Evolutionary conservation across 345 rosid genomes (phyloP), one percentile per base, ranked within the genome.

Genomic region (Populus deltoides): DNA sequence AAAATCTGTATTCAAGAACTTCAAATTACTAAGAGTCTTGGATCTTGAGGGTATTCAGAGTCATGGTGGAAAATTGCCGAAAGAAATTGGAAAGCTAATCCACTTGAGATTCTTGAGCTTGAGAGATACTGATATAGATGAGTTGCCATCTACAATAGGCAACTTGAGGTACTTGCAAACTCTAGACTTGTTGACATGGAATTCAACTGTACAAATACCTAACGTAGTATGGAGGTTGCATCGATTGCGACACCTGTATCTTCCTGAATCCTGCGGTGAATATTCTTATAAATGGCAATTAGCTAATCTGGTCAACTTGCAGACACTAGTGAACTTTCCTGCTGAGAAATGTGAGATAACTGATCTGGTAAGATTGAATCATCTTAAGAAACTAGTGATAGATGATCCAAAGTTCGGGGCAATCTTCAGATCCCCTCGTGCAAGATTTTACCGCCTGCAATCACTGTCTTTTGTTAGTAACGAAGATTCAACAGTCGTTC

Each of bases 101-200:
- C 89, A 83, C 35, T 74, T 86, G 62, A 81, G 81, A 71, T 83
- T 77, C 73, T 71, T 81, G 57, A 72, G 81, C 62, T 20, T 81
- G 53, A 66, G 77, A 11, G 63, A 3, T 1, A 45, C 61, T 39
- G 51, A 6, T 3, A 39, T 75, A 16, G 8, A 49, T 1, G 36
- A 47, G 74, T 22, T 86, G 78, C 79, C 86, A 16, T 17, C 41
- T 33, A 68, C 80, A 25, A 47, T 86, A 17, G 88, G 85, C 3
- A 81, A 79, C 49, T 82, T 86, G 69, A 66, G 49, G 71, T 27
- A 27, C 35, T 51, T 86, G 78, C 80, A 81, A 25, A 83, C 75
- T 31, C 78, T 86, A 12, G 81, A 86, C 68, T 22, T 86, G 9
- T 24, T 78, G 80, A 78, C 76, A 43, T 78, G 80, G 80, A 78